Evolutionary conservation across 1,284 basidiomycete species (phyloP).

Genomic region (Naganishia liquefaciens): DNA sequence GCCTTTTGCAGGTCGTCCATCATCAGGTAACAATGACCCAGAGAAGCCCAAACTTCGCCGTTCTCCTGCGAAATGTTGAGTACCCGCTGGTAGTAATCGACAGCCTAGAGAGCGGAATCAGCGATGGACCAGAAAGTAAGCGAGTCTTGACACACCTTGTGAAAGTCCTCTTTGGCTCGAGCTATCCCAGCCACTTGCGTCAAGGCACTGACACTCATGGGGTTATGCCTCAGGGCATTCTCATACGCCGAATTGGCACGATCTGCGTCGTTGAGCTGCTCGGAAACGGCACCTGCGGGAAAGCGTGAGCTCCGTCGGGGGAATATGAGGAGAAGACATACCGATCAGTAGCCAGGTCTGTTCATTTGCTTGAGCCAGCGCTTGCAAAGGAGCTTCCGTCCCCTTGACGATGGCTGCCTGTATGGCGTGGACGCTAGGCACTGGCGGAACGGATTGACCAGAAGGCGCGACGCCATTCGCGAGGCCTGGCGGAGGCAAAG

Average conservation of each 20-base stretch:
- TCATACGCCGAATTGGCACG: conserved; percentile 87
- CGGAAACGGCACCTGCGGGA: conserved; percentile 74
- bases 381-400: conserved; percentile 35
- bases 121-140: background rate
- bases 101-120: conserved; percentile 62
- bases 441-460: background rate
- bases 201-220: conserved; percentile 79
- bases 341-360: conserved; percentile 91
- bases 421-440: conserved; percentile 19
- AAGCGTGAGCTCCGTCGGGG: conserved; percentile 19
- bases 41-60: conserved; percentile 90
- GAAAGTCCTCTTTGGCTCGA: conserved; percentile 56
- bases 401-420: conserved; percentile 33
- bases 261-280: conserved; percentile 86
- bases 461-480: conserved; percentile 2
- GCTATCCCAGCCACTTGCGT: conserved; percentile 79
- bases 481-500: background rate
- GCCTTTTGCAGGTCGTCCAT: conserved; percentile 98
- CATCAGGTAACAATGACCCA: conserved; percentile 98
- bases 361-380: conserved; percentile 76
- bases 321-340: conserved; percentile 50
- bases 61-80: conserved; percentile 85
- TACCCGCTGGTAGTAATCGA: conserved; percentile 92
- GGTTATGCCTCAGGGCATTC: conserved; percentile 86
- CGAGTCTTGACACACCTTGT: conserved; percentile 46